phyloP scores from a whole-genome alignment of 805 yeast genomes.

The Saccharomycopsis fermentans region DNA sequence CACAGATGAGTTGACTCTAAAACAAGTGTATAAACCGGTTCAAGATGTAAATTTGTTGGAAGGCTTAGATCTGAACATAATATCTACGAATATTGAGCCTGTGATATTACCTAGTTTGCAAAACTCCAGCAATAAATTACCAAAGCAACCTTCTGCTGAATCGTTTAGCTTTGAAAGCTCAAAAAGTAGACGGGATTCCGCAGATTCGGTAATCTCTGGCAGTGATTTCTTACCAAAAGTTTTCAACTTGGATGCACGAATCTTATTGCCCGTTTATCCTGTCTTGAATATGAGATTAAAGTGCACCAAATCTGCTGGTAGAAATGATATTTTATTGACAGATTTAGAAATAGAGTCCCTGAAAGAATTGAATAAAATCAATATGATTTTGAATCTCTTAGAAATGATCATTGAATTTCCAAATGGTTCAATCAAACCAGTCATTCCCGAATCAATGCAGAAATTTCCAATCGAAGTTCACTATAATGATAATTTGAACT shows the following conservation, averaged over 20 bases:
- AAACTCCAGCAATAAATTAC: not conserved
- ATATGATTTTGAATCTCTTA: conserved; percentile 12
- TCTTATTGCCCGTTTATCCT: conserved; percentile 19
- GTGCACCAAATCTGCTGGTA: conserved; percentile 37
- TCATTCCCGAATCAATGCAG: conserved; percentile 13
- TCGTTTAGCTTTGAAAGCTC: not conserved
- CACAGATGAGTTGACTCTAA: conserved; percentile 13
- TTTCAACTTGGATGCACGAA: conserved; percentile 14
- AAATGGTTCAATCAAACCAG: conserved; percentile 18
- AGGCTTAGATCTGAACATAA: conserved; percentile 10
- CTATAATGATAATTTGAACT: conserved; percentile 27
- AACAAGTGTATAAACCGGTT: conserved; percentile 10
- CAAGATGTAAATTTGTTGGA: conserved; percentile 11
- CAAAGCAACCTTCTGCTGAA: not conserved
- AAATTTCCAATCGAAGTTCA: conserved; percentile 25
- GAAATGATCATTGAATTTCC: conserved; percentile 21
- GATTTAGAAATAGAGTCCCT: conserved; percentile 33
- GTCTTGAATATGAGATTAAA: conserved; percentile 31
- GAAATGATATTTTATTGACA: conserved; percentile 31
- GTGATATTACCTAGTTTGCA: conserved; percentile 4
- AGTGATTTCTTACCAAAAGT: conserved; percentile 5
- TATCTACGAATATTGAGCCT: conserved; percentile 3
- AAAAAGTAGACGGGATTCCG: conserved; percentile 5
- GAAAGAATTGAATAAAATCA: conserved; percentile 24
- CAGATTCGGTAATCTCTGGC: conserved; percentile 2